A percentile compares a stretch with the other conserved stretches of the same genome.
phyloP scores from a whole-genome alignment of 2,329 filamentous ascomycete genomes.

The Didymella arachidicola region DNA sequence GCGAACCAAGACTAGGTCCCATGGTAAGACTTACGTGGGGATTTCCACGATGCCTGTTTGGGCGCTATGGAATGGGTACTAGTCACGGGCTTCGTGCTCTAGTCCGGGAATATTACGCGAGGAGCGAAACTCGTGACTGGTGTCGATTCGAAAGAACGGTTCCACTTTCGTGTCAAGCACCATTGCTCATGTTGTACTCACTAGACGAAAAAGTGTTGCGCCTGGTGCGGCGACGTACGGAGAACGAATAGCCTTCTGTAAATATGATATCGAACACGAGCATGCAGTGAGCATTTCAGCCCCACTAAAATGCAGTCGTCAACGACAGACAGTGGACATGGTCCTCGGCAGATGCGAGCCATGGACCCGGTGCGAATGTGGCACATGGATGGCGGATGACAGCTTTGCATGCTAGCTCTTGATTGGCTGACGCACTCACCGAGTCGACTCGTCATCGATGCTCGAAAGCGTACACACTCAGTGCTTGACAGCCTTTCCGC shows the following conservation, averaged over 20 bases:
- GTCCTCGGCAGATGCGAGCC: slow-evolving; percentile 16
- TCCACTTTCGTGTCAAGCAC: neutral
- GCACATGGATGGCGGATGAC: slow-evolving; percentile 22
- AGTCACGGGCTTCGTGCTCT: slow-evolving; percentile 11
- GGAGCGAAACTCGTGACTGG: slow-evolving; percentile 11
- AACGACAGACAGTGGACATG: slow-evolving; percentile 12
- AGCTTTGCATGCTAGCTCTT: slow-evolving; percentile 8
- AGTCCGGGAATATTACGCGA: slow-evolving; percentile 25
- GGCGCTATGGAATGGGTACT: slow-evolving; percentile 13
- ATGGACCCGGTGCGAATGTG: slow-evolving; percentile 16
- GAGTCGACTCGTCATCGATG: slow-evolving; percentile 24
- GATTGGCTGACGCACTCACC: slow-evolving; percentile 7
- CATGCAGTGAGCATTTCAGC: slow-evolving; percentile 1
- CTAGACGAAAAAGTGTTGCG: neutral
- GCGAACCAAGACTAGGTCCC: slow-evolving; percentile 23
- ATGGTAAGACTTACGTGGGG: slow-evolving; percentile 29
- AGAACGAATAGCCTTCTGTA: neutral
- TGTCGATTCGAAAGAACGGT: neutral
- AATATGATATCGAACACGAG: slow-evolving; percentile 1
- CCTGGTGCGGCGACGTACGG: neutral
- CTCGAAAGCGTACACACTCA: slow-evolving; percentile 20
- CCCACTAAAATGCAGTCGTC: slow-evolving; percentile 21
- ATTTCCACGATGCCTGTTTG: slow-evolving; percentile 29
- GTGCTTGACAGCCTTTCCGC: slow-evolving; percentile 18
- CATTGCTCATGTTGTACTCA: neutral